These are phyloP conservation scores for Hericium erinaceus DNA, from an alignment of 768 basidiomycete genomes.

Conservation along the genomic window DNA sequence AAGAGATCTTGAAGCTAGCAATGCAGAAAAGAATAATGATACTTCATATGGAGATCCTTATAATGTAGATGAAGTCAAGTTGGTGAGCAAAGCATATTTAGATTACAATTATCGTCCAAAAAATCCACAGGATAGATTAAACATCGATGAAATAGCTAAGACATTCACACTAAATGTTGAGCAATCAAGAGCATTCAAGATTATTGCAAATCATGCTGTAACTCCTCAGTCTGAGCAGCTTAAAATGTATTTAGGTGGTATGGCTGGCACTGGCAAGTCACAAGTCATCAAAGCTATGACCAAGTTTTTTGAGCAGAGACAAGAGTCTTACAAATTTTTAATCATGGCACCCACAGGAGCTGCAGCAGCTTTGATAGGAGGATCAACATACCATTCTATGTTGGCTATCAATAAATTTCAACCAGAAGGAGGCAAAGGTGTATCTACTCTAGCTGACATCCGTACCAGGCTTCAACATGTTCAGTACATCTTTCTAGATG, in stretches of 20 bases:
- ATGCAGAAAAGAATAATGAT: background rate
- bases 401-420: constrained; percentile 2
- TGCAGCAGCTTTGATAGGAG: constrained; percentile 11
- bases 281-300: too few relatives aligned
- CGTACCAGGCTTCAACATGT: constrained; percentile 16
- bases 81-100: background rate
- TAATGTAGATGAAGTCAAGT: background rate
- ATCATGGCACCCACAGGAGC: constrained; percentile 15
- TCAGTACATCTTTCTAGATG: constrained; percentile 33
- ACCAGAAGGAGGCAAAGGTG: background rate
- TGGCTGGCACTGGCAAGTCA: constrained; percentile 18
- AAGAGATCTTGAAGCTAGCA: background rate
- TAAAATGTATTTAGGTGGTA: constrained; percentile 9
- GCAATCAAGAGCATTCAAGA: constrained; percentile 13
- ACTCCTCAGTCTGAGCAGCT: constrained; percentile 1
- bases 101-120: background rate
- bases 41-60: background rate
- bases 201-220: constrained; percentile 12
- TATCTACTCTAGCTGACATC: background rate
- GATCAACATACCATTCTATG: constrained; percentile 16
- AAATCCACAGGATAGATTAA: background rate
- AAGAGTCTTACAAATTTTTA: constrained; percentile 5
- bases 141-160: background rate
- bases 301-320: too few relatives aligned
- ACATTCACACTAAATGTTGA: constrained; percentile 11